These are phyloP conservation scores for Endothia cerciana DNA, from an alignment of 2,329 filamentous ascomycete species.

Conservation along the genomic window DNA sequence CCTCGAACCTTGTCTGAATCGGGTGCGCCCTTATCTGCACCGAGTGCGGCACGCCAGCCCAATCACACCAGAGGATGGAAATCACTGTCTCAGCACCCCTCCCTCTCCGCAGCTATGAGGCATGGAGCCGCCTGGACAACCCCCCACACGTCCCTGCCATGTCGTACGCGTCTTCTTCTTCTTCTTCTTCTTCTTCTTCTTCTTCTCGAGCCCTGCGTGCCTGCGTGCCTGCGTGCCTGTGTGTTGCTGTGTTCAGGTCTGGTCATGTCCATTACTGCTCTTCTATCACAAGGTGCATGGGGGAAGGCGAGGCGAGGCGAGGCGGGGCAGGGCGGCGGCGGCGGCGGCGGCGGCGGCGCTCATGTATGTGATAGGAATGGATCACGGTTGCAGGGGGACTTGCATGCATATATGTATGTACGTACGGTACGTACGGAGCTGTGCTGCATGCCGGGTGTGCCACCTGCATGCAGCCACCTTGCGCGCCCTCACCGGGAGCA, in stretches of 20 bases:
- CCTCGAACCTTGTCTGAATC: not conserved
- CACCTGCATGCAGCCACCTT: too few species aligned
- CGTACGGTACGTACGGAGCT: not conserved
- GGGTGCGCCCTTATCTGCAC: conserved; percentile 11
- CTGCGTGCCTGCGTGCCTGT: too few species aligned
- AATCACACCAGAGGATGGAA: not conserved
- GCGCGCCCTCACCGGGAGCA: too few species aligned
- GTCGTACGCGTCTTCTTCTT: too few species aligned
- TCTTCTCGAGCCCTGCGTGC: too few species aligned
- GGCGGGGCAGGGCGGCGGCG: not conserved
- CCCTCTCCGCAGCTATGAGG: too few species aligned
- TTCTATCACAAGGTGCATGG: not conserved
- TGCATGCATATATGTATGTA: not conserved
- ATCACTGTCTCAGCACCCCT: conserved; percentile 5
- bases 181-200: too few species aligned
- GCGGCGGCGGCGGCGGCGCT: not conserved
- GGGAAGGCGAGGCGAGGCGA: not conserved
- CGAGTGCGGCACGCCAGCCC: conserved; percentile 1
- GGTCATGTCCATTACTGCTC: not conserved
- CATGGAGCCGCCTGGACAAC: too few species aligned
- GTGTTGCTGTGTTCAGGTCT: too few species aligned
- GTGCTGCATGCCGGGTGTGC: too few species aligned
- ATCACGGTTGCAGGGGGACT: conserved; percentile 1
- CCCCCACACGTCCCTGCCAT: too few species aligned
- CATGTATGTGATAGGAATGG: conserved; percentile 12